Evolutionary conservation across 768 basidiomycete species (phyloP).

Genomic region (Gautieria morchelliformis): DNA sequence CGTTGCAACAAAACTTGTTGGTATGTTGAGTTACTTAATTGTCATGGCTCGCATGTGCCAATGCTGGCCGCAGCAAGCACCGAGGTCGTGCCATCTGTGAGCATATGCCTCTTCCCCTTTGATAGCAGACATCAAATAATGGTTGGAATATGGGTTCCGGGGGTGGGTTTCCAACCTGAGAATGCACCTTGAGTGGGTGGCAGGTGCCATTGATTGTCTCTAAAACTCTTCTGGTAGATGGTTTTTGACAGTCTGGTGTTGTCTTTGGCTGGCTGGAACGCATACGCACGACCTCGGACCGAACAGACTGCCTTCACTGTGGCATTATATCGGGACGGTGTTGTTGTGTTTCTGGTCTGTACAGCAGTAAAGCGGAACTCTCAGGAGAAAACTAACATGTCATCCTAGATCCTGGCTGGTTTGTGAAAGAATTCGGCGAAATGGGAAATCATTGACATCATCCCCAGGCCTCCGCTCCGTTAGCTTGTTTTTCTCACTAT

Average conservation of each 20-base stretch:
- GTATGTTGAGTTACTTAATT: not conserved
- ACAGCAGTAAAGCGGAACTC: not conserved
- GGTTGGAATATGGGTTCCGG: slow-evolving; percentile 4
- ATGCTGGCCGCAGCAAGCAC: not conserved
- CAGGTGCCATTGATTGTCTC: not conserved
- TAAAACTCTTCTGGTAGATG: not conserved
- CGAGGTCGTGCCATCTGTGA: too few species aligned
- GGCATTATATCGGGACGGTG: slow-evolving; percentile 4
- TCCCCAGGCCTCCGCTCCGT: not conserved
- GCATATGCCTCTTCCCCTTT: too few species aligned
- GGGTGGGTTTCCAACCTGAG: not conserved
- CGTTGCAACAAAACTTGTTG: not conserved
- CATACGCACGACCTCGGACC: not conserved
- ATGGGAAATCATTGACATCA: too few species aligned
- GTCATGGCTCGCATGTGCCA: not conserved
- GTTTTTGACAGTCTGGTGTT: slow-evolving; percentile 5
- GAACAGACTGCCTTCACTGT: not conserved
- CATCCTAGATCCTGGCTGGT: slow-evolving; percentile 2
- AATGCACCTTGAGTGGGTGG: not conserved
- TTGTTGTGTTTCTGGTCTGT: slow-evolving; percentile 5
- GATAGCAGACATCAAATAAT: too few species aligned
- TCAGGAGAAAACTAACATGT: not conserved
- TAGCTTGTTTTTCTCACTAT: not conserved
- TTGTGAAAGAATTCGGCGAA: not conserved
- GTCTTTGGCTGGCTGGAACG: slow-evolving; percentile 3